Evolutionary conservation across 805 yeast species (phyloP), one percentile per base, ranked within the genome.

Genomic region (Yarrowia sp.): DNA sequence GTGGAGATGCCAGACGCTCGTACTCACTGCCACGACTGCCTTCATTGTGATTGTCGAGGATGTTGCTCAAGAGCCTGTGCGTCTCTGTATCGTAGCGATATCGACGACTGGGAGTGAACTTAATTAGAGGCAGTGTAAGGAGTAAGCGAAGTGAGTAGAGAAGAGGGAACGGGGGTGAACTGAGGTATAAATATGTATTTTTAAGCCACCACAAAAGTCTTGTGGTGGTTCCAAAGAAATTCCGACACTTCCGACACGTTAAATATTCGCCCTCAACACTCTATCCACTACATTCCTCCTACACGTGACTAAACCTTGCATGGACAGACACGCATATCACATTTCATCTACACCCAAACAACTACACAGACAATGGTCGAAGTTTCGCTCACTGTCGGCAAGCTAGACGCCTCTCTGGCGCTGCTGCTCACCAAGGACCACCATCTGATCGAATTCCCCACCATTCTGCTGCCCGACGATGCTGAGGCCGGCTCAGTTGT

Each of bases 361-460:
- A 21, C 46, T 19, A n/a, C 25, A 38, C 19, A 2, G 24, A 42
- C 46, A 51, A 87, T 87, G 90, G 96, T 91, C 31, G 94, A 90
- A 74, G 97, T 92, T 10, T 87, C 96, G 42, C 81, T 93, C 36
- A 92, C 97, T 0, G 97, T 94, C 19, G 99, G 98, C 53, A 92
- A 92, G 76, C 80, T 93, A 46, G 99, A 94, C 72, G 97, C 97
- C 12, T 91, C 97, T 1, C 78, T 94, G 72, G 98, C 98, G 29
- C 79, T 94, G 49, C 79, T 94, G 46, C 81, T 96, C 36, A 93
- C 99, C 18, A 83, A 87, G 62, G 94, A 93, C 72, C 98, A 93
- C 73, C 97, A 92, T 71, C 80, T 93, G 65, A 92, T 94, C 66
- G 99, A 94, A 70, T 94, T 93, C 69, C 99, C 99, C n/a, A 90